phyloP scores from a whole-genome alignment of 2,329 filamentous ascomycete genomes.

The Penicillium nordicum region DNA sequence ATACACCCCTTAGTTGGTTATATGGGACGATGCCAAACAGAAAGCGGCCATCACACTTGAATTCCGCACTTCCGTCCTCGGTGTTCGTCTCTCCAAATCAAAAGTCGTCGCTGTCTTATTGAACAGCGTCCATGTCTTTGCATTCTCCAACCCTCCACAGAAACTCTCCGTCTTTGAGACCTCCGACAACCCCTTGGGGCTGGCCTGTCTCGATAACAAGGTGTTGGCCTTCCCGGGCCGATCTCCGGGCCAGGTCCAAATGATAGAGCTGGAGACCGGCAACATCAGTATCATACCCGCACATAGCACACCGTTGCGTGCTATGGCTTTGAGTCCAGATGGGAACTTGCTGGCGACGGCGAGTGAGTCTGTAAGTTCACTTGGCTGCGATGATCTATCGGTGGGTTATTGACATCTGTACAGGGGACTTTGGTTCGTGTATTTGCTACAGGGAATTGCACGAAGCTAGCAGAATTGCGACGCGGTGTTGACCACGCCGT shows the following conservation, averaged over 20 bases:
- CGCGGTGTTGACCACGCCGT: slow-evolving; percentile 84
- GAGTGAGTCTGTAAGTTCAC: slow-evolving; percentile 64
- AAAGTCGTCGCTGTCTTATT: slow-evolving; percentile 77
- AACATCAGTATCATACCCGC: slow-evolving; percentile 93
- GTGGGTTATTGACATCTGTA: slow-evolving; percentile 17
- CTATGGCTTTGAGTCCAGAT: slow-evolving; percentile 74
- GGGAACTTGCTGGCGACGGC: slow-evolving; percentile 82
- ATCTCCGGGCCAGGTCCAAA: slow-evolving; percentile 80
- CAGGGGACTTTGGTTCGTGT: slow-evolving; percentile 84
- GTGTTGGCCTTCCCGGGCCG: slow-evolving; percentile 83
- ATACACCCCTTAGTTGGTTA: slow-evolving; percentile 54
- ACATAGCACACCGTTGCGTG: slow-evolving; percentile 74
- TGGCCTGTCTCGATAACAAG: slow-evolving; percentile 73
- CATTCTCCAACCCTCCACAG: slow-evolving; percentile 68
- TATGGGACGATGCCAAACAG: slow-evolving; percentile 85
- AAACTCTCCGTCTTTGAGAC: slow-evolving; percentile 78
- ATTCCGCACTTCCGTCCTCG: slow-evolving; percentile 74
- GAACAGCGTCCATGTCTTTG: slow-evolving; percentile 77
- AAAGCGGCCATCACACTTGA: slow-evolving; percentile 73
- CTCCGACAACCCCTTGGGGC: slow-evolving; percentile 73
- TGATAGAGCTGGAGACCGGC: slow-evolving; percentile 72
- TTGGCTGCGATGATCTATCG: background rate
- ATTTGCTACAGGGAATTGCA: slow-evolving; percentile 75
- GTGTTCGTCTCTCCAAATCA: slow-evolving; percentile 71
- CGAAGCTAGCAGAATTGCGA: slow-evolving; percentile 77